Percentiles rank a stretch among this genome's conserved stretches.
Evolutionary conservation across 2,329 filamentous ascomycete genomes (phyloP).

Genomic region (Podosphaera fusca): DNA sequence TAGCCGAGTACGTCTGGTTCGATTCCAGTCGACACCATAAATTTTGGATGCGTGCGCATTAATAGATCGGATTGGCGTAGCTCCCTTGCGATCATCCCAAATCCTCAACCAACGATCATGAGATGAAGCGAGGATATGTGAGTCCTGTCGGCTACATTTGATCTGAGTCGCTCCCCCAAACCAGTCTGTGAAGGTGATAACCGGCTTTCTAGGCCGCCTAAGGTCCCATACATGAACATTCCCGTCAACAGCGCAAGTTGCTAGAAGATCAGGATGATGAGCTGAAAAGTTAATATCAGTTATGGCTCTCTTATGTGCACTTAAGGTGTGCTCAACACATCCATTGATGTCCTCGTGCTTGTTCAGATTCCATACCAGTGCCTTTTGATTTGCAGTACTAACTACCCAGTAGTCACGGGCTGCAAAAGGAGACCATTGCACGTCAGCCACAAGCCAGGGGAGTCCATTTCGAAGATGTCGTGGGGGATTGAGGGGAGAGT

Average conservation of each 20-base stretch:
- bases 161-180: slow-evolving; percentile 84
- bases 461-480: slow-evolving; percentile 67
- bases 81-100: slow-evolving; percentile 69
- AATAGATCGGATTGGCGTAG: slow-evolving; percentile 59
- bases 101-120: slow-evolving; percentile 74
- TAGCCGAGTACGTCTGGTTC: slow-evolving; percentile 45
- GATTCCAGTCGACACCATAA: slow-evolving; percentile 87
- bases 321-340: slow-evolving; percentile 58
- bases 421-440: slow-evolving; percentile 91
- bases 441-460: slow-evolving; percentile 87
- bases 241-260: slow-evolving; percentile 80
- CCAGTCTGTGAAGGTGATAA: slow-evolving; percentile 73
- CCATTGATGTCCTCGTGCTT: slow-evolving; percentile 41
- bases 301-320: slow-evolving; percentile 69
- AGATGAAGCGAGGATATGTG: slow-evolving; percentile 71
- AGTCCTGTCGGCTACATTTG: slow-evolving; percentile 76
- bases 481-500: slow-evolving; percentile 70
- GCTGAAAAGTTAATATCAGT: slow-evolving; percentile 94
- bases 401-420: slow-evolving; percentile 79
- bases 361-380: slow-evolving; percentile 79
- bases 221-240: slow-evolving; percentile 89
- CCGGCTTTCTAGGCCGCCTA: slow-evolving; percentile 47
- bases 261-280: slow-evolving; percentile 69
- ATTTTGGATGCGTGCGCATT: slow-evolving; percentile 81
- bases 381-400: slow-evolving; percentile 84